phyloP scores from a whole-genome alignment of 306 rosid genomes.

The Vachellia pachyceras region DNA sequence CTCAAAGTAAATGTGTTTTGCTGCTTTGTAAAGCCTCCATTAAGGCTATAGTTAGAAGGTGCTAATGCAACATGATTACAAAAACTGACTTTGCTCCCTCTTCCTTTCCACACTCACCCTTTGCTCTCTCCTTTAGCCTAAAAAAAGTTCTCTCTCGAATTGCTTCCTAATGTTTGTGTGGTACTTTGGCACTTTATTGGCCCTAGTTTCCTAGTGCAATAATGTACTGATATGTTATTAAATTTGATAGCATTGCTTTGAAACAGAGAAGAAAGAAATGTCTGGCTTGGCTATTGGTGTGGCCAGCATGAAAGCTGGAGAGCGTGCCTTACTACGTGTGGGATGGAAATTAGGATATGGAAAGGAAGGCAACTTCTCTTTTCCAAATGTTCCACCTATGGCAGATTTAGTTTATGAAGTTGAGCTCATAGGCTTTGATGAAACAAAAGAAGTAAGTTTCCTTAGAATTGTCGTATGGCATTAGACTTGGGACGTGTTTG shows the following conservation, averaged over 20 bases:
- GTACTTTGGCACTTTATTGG: background rate
- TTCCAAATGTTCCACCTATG: constrained; percentile 95
- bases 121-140: background rate
- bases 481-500: too few species aligned
- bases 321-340: constrained; percentile 77
- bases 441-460: constrained; percentile 77
- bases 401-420: constrained; percentile 92
- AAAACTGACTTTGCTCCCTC: background rate
- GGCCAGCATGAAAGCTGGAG: constrained; percentile 89
- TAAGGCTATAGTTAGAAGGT: background rate
- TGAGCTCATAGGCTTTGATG: constrained; percentile 94
- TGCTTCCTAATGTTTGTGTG: background rate
- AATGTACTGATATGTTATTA: constrained; percentile 15
- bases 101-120: background rate
- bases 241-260: constrained; percentile 35
- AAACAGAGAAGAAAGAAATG: constrained; percentile 92
- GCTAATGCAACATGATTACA: background rate
- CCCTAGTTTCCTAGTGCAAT: background rate
- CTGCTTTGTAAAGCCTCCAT: background rate
- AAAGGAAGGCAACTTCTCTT: constrained; percentile 85
- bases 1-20: background rate
- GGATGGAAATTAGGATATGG: constrained; percentile 97
- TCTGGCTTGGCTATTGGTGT: constrained; percentile 89
- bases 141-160: background rate
- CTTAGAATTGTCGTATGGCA: constrained; percentile 5